Conservation (phyloP, 2,329 filamentous ascomycete species). For the Escovopsis sp. region DNA sequence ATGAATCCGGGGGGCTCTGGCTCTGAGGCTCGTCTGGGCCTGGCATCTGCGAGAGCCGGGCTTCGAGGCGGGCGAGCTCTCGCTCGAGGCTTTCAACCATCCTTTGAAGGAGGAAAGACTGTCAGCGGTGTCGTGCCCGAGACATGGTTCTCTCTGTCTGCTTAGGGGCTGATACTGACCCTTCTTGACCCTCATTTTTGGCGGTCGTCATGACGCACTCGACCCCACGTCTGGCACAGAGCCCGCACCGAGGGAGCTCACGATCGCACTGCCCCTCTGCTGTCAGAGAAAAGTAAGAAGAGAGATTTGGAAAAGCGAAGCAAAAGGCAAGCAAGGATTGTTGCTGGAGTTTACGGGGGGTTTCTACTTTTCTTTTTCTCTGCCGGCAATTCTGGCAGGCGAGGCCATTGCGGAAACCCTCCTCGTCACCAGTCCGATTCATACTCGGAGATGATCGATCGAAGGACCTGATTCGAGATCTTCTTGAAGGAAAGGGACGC, state of each 20-base stretch:
- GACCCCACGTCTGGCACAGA: conserved; percentile 1
- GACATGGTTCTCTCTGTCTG: neutral
- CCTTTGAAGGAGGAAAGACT: neutral
- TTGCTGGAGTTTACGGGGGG: neutral
- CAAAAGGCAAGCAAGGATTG: too few species aligned
- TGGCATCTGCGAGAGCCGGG: conserved; percentile 2
- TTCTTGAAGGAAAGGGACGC: too few species aligned
- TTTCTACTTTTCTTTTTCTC: conserved; percentile 2
- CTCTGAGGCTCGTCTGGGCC: neutral
- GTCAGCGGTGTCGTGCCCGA: too few species aligned
- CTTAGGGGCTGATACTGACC: neutral
- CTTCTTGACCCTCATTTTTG: conserved; percentile 3
- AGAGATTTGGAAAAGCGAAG: too few species aligned
- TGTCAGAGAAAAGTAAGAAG: neutral
- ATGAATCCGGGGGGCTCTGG: neutral
- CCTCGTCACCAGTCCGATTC: neutral
- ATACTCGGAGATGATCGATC: neutral
- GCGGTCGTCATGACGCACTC: conserved; percentile 3
- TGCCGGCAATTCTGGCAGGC: conserved; percentile 4
- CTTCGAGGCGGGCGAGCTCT: conserved; percentile 2
- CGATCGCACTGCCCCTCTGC: conserved; percentile 1
- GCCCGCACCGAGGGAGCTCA: conserved; percentile 2
- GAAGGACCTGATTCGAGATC: too few species aligned
- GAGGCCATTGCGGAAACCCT: conserved; percentile 1
- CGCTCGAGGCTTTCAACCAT: conserved; percentile 1